Evolutionary conservation across 257 asterid genomes (phyloP).

Genomic region (Plantago major): DNA sequence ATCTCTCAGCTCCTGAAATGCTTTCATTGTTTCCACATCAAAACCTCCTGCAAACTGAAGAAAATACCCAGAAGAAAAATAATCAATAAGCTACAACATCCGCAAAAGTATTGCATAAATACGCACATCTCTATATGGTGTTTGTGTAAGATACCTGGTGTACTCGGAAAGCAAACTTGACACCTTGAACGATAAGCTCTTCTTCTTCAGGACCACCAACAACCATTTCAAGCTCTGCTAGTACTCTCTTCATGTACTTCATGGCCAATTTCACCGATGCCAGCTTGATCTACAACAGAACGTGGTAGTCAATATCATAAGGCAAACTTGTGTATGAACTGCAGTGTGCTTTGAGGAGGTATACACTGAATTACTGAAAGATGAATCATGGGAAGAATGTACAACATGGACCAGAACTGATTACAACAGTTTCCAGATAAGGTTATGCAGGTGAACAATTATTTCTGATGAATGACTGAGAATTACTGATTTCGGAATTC

Average conservation of each 20-base stretch:
- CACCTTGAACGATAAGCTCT: constrained; percentile 66
- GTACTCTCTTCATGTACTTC: constrained; percentile 95
- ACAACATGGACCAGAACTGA: neutral
- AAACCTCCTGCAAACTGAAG: constrained; percentile 96
- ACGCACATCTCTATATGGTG: no score
- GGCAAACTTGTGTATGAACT: no score
- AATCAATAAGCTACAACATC: neutral
- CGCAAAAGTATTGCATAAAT: no score
- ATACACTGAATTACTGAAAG: no score
- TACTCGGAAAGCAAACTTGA: constrained; percentile 88
- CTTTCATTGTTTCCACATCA: constrained; percentile 93
- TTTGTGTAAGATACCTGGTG: constrained; percentile 77
- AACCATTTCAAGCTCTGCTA: constrained; percentile 73
- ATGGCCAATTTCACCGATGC: constrained; percentile 94
- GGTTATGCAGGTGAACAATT: neutral
- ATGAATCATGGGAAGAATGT: no score
- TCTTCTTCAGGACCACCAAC: constrained; percentile 88
- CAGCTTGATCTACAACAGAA: constrained; percentile 71
- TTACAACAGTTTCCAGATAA: constrained; percentile 3
- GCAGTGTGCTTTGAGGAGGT: no score
- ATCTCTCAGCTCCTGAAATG: constrained; percentile 83
- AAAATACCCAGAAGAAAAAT: neutral
- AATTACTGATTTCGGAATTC: neutral
- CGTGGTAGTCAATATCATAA: constrained; percentile 9
- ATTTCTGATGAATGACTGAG: neutral